These are phyloP conservation scores for Letharia lupina DNA, from an alignment of 495 filamentous ascomycete species.

Conservation along the genomic window DNA sequence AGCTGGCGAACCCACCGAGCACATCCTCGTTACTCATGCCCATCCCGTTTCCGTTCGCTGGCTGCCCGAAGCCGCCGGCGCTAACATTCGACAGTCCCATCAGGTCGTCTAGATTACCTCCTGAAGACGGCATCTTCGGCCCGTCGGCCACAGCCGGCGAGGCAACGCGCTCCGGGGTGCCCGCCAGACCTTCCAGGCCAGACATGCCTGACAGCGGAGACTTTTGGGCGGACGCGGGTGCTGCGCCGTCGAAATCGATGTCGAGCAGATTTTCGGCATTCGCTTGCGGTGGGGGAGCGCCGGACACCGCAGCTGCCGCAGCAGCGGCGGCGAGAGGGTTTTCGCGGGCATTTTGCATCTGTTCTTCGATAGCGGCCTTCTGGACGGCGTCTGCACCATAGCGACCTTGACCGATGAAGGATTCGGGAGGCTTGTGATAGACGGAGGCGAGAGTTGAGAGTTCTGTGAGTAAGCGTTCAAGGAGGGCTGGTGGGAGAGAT, in stretches of 20 bases:
- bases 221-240: constrained; percentile 78
- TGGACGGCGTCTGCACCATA: constrained; percentile 93
- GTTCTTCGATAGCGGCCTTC: constrained; percentile 88
- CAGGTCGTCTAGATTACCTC: constrained; percentile 76
- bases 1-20: constrained; percentile 74
- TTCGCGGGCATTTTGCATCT: constrained; percentile 81
- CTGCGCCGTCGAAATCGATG: constrained; percentile 95
- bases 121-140: constrained; percentile 36
- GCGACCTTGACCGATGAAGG: constrained; percentile 89
- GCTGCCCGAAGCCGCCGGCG: constrained; percentile 13
- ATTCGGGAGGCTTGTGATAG: constrained; percentile 97
- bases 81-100: constrained; percentile 70
- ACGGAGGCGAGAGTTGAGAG: constrained; percentile 95
- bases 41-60: constrained; percentile 30
- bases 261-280: constrained; percentile 94
- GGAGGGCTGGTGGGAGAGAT: constrained; percentile 69
- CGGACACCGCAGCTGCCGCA: constrained; percentile 51
- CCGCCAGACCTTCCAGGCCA: constrained; percentile 64
- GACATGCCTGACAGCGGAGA: constrained; percentile 51
- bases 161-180: constrained; percentile 71
- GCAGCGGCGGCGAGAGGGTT: constrained; percentile 85
- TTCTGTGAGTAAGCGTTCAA: constrained; percentile 80
- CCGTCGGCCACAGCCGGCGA: constrained; percentile 44
- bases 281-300: constrained; percentile 48
- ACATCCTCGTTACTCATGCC: constrained; percentile 44